Evolutionary conservation across 2,329 filamentous ascomycete genomes (phyloP).

Genomic region (Ophiostoma pallidulum): DNA sequence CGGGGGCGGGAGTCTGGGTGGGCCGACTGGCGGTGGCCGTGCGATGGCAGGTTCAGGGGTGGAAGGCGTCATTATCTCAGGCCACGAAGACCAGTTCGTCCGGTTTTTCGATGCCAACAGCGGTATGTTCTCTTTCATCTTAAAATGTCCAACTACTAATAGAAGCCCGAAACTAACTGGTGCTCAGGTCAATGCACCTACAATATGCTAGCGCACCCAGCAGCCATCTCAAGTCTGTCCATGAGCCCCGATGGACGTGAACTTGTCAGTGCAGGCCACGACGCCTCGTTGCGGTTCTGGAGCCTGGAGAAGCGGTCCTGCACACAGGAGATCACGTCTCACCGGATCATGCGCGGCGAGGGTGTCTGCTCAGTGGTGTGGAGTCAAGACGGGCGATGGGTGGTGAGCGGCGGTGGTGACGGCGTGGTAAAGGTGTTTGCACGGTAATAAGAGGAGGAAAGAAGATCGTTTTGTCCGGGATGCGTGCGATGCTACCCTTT

Average conservation of each 20-base stretch:
- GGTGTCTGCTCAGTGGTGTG: slow-evolving; percentile 91
- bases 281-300: slow-evolving; percentile 95
- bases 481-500: too few species aligned
- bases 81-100: slow-evolving; percentile 93
- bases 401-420: slow-evolving; percentile 89
- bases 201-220: slow-evolving; percentile 93
- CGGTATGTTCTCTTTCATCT: slow-evolving; percentile 52
- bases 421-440: slow-evolving; percentile 91
- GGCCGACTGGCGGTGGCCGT: slow-evolving; percentile 64
- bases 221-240: slow-evolving; percentile 83
- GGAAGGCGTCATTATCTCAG: slow-evolving; percentile 89
- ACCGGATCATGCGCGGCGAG: slow-evolving; percentile 90
- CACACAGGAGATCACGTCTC: slow-evolving; percentile 88
- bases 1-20: slow-evolving; percentile 42
- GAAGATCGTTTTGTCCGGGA: too few species aligned
- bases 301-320: slow-evolving; percentile 90
- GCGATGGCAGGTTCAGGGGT: slow-evolving; percentile 64
- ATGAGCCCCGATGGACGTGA: slow-evolving; percentile 89
- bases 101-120: slow-evolving; percentile 98
- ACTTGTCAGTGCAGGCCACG: slow-evolving; percentile 90
- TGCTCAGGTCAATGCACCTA: slow-evolving; percentile 93
- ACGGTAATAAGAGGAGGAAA: slow-evolving; percentile 32
- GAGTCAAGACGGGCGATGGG: slow-evolving; percentile 91
- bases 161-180: neutral
- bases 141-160: too few species aligned